Base-by-base conservation (phyloP, 345 rosid genomes). In the Populus alba region DNA sequence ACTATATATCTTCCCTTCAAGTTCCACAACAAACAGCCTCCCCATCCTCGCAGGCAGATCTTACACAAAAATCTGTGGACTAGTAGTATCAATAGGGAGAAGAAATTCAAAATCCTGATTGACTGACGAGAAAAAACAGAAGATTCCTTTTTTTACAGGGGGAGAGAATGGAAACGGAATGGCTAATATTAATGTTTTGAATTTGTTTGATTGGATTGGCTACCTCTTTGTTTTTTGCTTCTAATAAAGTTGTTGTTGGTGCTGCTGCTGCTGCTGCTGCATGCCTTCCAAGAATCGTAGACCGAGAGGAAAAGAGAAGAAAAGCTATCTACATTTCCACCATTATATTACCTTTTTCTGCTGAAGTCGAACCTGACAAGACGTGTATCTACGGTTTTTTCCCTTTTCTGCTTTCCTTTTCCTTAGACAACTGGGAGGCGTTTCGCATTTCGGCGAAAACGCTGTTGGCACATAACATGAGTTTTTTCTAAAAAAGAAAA, bases 1-100 rank as follows among this genome's bases (percentile, higher is more conserved):
- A 80, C 89, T 90, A 77, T 96, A 96, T 89, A 90, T 84, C 91
- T 83, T 92, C 79, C 99, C 97, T 86, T 96, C 97, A 8, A 96
- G 97, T 83, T 74, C 82, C 86, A 91, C 97, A 81, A 89, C 85
- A 85, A 92, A 96, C 79, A 96, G 53, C 89, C 97, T 92, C 86
- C 99, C 99, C 99, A 96, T 96, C 62, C 78, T 79, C 81, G 31
- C 75, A 79, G 61, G 55, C 49, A 66, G 62, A 72, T 71, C 63
- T 45, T 9, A 1, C 20, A 61, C 70, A 47, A 55, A 73, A 79
- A 25, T 15, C 51, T 43, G 20, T 8, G 25, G 15, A 57, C 57
- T 38, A 53, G 6, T 57, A 11, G 29, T 23, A 29, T 53, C 17
- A 1, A 17, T 25, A 27, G 35, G 29, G 22, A 66, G 41, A 27